phyloP scores from a whole-genome alignment of 2,329 filamentous ascomycete genomes.

The Beauveria brongniartii region DNA sequence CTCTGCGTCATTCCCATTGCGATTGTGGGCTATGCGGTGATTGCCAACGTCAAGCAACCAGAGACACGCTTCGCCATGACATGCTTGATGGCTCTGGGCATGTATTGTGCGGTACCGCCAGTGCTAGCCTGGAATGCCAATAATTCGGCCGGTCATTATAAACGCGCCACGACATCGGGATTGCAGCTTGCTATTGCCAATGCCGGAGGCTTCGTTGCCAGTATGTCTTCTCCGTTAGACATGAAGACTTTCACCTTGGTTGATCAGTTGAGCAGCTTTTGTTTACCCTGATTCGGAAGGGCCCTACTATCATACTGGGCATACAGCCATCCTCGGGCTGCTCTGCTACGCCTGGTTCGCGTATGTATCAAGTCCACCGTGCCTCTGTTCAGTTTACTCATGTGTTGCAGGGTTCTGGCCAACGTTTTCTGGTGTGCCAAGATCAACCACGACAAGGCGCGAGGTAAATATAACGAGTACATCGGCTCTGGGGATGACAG shows the following conservation, averaged over 20 bases:
- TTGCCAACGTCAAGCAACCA: constrained; percentile 45
- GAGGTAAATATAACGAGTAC: constrained; percentile 50
- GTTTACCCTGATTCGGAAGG: constrained; percentile 50
- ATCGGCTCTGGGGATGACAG: constrained; percentile 53
- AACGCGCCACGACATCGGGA: constrained; percentile 57
- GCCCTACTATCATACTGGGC: constrained; percentile 51
- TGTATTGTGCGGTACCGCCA: constrained; percentile 55
- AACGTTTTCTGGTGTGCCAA: constrained; percentile 57
- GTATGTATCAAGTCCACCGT: constrained; percentile 33
- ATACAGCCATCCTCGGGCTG: constrained; percentile 52
- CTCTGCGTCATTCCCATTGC: constrained; percentile 54
- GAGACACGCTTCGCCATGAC: constrained; percentile 57
- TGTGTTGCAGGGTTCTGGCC: constrained; percentile 39
- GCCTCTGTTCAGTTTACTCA: background rate
- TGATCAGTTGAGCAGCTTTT: constrained; percentile 34
- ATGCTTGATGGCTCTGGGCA: constrained; percentile 57
- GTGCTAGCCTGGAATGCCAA: constrained; percentile 60
- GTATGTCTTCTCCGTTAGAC: constrained; percentile 22
- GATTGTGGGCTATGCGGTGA: constrained; percentile 57
- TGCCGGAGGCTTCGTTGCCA: constrained; percentile 57
- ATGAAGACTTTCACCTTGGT: background rate
- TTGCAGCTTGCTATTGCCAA: constrained; percentile 61
- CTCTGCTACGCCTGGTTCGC: constrained; percentile 56
- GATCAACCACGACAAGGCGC: constrained; percentile 53
- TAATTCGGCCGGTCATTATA: constrained; percentile 62